phyloP scores from a whole-genome alignment of 1,139 yeast species.

The Citeromyces siamensis region DNA sequence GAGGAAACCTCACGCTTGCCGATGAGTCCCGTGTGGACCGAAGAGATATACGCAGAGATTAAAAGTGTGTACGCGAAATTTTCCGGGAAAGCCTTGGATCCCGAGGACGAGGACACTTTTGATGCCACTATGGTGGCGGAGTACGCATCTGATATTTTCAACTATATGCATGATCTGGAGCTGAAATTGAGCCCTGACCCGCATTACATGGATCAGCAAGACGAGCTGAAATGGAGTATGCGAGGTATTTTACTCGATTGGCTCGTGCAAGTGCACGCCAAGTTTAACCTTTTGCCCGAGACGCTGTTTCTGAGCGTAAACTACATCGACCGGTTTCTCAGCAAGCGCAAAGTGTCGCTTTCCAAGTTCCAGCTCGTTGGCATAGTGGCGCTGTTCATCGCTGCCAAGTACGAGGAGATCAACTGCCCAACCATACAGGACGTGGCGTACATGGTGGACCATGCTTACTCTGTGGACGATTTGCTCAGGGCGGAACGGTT shows the following conservation, averaged over 20 bases:
- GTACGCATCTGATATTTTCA: slow-evolving; percentile 80
- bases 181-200: slow-evolving; percentile 61
- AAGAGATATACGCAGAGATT: slow-evolving; percentile 30
- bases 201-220: slow-evolving; percentile 72
- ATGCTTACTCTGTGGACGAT: slow-evolving; percentile 74
- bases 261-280: slow-evolving; percentile 89
- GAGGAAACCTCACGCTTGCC: slow-evolving; percentile 1
- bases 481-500: slow-evolving; percentile 82
- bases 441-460: slow-evolving; percentile 85
- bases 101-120: slow-evolving; percentile 77
- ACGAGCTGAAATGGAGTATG: slow-evolving; percentile 86
- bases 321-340: slow-evolving; percentile 77
- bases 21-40: slow-evolving; percentile 30
- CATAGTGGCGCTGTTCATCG: slow-evolving; percentile 85
- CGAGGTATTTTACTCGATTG: slow-evolving; percentile 80
- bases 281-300: slow-evolving; percentile 83
- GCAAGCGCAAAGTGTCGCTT: slow-evolving; percentile 61
- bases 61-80: slow-evolving; percentile 33
- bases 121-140: slow-evolving; percentile 94
- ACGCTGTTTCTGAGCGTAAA: slow-evolving; percentile 79
- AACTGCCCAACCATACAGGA: slow-evolving; percentile 90
- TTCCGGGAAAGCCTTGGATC: slow-evolving; percentile 41
- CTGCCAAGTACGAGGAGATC: slow-evolving; percentile 95
- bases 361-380: slow-evolving; percentile 87
- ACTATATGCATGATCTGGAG: slow-evolving; percentile 70